A percentile compares a stretch with the other conserved stretches of the same genome.
Evolutionary conservation across 1,284 basidiomycete species (phyloP).

Genomic region (Rhizoctonia solani): DNA sequence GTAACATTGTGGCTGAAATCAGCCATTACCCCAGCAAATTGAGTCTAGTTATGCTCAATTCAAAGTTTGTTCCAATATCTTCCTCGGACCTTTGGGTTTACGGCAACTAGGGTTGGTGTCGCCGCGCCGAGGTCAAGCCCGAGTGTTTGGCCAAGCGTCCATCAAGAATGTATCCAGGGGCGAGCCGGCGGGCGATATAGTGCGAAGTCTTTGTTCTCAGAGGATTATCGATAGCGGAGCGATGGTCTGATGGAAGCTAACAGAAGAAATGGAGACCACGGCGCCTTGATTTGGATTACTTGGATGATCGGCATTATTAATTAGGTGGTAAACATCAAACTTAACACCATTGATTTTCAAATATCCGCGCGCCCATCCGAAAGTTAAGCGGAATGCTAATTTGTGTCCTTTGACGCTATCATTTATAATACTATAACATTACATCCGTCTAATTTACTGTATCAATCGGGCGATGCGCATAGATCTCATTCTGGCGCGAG

Average conservation of each 20-base stretch:
- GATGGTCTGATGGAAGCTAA: neutral
- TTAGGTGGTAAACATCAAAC: neutral
- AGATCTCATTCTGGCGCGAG: slow-evolving; percentile 58
- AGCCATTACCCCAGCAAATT: neutral
- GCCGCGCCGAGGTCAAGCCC: slow-evolving; percentile 9
- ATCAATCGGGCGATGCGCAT: slow-evolving; percentile 54
- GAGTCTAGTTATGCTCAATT: neutral
- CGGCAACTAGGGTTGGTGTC: neutral
- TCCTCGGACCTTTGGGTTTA: neutral
- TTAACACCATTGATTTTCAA: neutral
- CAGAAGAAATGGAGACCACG: neutral
- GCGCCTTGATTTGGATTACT: neutral
- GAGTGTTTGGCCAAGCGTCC: neutral
- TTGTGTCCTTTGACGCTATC: neutral
- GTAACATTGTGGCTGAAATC: neutral
- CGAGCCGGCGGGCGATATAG: neutral
- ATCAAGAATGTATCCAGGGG: neutral
- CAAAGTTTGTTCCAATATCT: neutral
- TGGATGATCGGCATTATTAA: neutral
- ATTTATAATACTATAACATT: neutral
- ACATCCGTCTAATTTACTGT: neutral
- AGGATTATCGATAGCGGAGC: neutral
- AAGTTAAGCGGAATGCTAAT: neutral
- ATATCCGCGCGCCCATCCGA: neutral
- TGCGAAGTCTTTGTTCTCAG: neutral